phyloP scores from a whole-genome alignment of 1,284 basidiomycete species.

The Leccinum fallax region DNA sequence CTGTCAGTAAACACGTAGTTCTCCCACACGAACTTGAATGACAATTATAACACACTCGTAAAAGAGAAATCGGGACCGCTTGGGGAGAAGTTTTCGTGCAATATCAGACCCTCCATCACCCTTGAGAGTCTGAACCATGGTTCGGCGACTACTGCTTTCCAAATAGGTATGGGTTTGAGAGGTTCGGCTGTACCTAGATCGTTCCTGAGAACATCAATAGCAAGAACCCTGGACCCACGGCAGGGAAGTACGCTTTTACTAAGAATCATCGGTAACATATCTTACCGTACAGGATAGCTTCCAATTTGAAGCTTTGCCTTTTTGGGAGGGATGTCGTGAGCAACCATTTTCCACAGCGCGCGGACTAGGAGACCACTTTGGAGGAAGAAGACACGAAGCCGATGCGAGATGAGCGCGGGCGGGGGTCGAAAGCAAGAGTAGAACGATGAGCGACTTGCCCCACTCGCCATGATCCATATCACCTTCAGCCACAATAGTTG shows the following conservation, averaged over 20 bases:
- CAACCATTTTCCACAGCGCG: not conserved
- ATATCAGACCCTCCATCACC: not conserved
- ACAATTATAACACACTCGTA: not conserved
- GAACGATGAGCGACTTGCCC: not conserved
- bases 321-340: conserved; percentile 11
- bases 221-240: conserved; percentile 16
- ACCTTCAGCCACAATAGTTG: not conserved
- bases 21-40: not conserved
- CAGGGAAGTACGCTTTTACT: not conserved
- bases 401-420: not conserved
- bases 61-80: not conserved
- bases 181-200: conserved; percentile 12
- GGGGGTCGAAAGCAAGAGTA: not conserved
- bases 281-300: conserved; percentile 27
- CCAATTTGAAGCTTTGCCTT: conserved; percentile 25
- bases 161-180: not conserved
- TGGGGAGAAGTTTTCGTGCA: not conserved
- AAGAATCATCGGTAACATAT: not conserved
- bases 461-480: not conserved
- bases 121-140: too few relatives aligned
- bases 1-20: not conserved
- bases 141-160: too few relatives aligned
- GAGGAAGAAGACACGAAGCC: not conserved
- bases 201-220: conserved; percentile 17
- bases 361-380: not conserved